phyloP scores from a whole-genome alignment of 192 early-diverging fungal genomes.

The Gaertneriomyces sp. region DNA sequence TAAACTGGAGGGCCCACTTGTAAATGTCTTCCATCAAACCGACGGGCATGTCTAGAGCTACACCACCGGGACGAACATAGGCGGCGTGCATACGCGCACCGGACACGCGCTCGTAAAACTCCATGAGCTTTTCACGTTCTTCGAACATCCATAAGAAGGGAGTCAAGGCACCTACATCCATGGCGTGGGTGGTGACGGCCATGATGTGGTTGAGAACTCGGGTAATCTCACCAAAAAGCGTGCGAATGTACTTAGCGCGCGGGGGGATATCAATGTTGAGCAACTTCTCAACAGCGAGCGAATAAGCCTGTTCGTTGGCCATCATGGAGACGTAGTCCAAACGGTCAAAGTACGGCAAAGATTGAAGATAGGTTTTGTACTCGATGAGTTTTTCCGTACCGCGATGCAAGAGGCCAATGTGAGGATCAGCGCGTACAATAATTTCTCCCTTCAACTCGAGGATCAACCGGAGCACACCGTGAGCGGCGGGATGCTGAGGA shows the following conservation, averaged over 20 bases:
- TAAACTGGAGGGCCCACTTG: slow-evolving; percentile 88
- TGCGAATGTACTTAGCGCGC: slow-evolving; percentile 92
- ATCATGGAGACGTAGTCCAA: slow-evolving; percentile 99
- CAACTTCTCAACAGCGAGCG: slow-evolving; percentile 95
- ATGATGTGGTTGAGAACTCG: slow-evolving; percentile 98
- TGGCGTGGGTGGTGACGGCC: slow-evolving; percentile 92
- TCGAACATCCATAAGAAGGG: slow-evolving; percentile 99
- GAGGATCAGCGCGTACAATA: slow-evolving; percentile 91
- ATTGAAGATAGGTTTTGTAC: slow-evolving; percentile 98
- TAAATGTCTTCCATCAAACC: slow-evolving; percentile 95
- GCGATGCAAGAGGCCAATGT: slow-evolving; percentile 94
- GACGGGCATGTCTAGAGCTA: slow-evolving; percentile 85
- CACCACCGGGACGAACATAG: slow-evolving; percentile 95
- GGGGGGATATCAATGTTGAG: slow-evolving; percentile 94
- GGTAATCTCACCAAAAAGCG: slow-evolving; percentile 96
- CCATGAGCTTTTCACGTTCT: slow-evolving; percentile 98
- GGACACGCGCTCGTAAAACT: slow-evolving; percentile 98
- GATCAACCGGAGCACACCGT: slow-evolving; percentile 92
- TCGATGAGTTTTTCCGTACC: slow-evolving; percentile 99
- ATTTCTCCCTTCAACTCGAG: slow-evolving; percentile 90
- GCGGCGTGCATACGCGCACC: slow-evolving; percentile 98
- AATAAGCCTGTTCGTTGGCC: slow-evolving; percentile 98
- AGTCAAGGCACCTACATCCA: slow-evolving; percentile 97
- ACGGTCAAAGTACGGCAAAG: slow-evolving; percentile 97
- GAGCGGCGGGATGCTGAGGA: slow-evolving; percentile 98